phyloP scores from a whole-genome alignment of 331 rosid species.

The Quercus phellos region DNA sequence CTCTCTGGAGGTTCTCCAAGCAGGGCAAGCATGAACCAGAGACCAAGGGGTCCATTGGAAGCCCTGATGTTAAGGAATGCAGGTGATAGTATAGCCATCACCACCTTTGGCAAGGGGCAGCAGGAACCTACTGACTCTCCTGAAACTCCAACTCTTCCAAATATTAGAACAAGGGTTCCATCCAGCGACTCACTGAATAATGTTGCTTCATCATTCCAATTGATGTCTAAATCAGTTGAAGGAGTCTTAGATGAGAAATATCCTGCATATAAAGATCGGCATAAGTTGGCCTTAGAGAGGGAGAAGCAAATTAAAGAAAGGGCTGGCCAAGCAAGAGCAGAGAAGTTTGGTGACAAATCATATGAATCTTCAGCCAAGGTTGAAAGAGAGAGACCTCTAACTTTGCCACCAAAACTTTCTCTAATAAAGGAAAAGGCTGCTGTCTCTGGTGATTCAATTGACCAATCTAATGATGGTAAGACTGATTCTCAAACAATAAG shows the following conservation, averaged over 20 bases:
- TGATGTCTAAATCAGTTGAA: constrained; percentile 90
- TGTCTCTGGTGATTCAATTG: constrained; percentile 38
- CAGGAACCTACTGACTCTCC: constrained; percentile 55
- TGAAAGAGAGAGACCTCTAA: constrained; percentile 38
- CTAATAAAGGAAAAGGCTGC: constrained; percentile 57
- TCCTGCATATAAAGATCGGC: constrained; percentile 79
- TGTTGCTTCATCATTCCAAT: constrained; percentile 72
- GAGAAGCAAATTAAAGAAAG: constrained; percentile 70
- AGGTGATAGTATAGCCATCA: constrained; percentile 69
- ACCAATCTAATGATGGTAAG: constrained; percentile 48
- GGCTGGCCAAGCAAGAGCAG: constrained; percentile 77
- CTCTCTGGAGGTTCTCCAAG: constrained; percentile 64
- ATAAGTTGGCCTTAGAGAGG: constrained; percentile 80
- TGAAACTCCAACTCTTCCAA: constrained; percentile 42
- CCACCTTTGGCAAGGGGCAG: constrained; percentile 63
- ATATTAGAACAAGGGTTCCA: constrained; percentile 41
- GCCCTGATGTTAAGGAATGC: constrained; percentile 71
- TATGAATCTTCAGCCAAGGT: constrained; percentile 29
- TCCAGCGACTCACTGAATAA: constrained; percentile 56
- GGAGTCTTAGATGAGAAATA: constrained; percentile 68
- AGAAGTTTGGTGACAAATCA: constrained; percentile 49
- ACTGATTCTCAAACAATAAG: constrained; percentile 51
- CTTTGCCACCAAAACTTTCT: constrained; percentile 65
- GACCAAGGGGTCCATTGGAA: constrained; percentile 67
- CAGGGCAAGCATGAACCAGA: constrained; percentile 50